These are phyloP conservation scores for Kickxella alabastrina DNA, from an alignment of 192 early-diverging fungal genomes.

Conservation along the genomic window DNA sequence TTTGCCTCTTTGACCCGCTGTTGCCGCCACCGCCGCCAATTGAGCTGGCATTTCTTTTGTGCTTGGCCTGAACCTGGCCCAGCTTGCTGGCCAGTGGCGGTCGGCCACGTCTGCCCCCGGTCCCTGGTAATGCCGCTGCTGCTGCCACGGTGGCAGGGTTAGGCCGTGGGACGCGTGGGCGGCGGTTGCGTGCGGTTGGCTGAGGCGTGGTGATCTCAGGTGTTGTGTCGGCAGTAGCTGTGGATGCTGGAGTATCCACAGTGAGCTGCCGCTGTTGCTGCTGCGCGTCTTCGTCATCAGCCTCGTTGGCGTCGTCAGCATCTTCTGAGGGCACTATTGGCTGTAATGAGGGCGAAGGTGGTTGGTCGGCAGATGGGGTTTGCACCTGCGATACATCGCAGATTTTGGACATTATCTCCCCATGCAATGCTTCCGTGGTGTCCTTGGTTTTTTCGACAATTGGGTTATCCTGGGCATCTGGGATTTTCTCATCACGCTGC, in stretches of 20 bases:
- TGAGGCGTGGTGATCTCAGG: slow-evolving; percentile 7
- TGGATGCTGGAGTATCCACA: slow-evolving; percentile 10
- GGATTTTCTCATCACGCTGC: too few relatives aligned
- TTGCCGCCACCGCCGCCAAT: neutral
- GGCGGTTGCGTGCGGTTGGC: slow-evolving; percentile 5
- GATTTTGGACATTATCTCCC: too few relatives aligned
- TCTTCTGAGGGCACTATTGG: too few relatives aligned
- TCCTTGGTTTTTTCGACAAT: too few relatives aligned
- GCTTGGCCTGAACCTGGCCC: neutral
- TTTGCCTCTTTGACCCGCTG: too few relatives aligned
- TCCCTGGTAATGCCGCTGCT: slow-evolving; percentile 7
- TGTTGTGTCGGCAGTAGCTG: slow-evolving; percentile 6
- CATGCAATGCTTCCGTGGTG: too few relatives aligned
- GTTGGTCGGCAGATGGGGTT: too few relatives aligned
- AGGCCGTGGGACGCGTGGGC: slow-evolving; percentile 3
- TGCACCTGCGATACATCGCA: too few relatives aligned
- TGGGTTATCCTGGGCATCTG: too few relatives aligned
- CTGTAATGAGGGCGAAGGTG: too few relatives aligned
- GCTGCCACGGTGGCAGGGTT: too few relatives aligned
- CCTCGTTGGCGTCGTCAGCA: neutral
- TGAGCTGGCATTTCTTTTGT: neutral
- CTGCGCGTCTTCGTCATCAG: neutral
- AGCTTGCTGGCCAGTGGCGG: slow-evolving; percentile 14
- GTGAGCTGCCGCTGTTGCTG: neutral
- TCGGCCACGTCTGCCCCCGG: slow-evolving; percentile 12